A percentile compares a stretch with the other conserved stretches of the same genome.
Conservation (phyloP, 805 yeast genomes). For the Kodamaea lidongshanica region DNA sequence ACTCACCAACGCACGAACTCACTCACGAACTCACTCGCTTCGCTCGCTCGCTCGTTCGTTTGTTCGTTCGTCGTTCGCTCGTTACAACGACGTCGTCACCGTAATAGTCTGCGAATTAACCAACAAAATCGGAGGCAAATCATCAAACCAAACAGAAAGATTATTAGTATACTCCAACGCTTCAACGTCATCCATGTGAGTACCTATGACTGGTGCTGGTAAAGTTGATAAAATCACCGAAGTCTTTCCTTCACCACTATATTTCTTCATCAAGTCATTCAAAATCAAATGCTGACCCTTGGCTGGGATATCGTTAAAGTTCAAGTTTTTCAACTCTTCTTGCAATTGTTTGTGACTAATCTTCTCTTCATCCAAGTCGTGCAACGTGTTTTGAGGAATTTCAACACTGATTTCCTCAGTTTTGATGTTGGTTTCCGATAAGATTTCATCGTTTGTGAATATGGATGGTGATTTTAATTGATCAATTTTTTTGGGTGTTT, state of each 20-base stretch:
- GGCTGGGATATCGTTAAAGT: slow-evolving; percentile 87
- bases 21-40: too few relatives aligned
- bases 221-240: slow-evolving; percentile 81
- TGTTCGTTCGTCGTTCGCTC: too few relatives aligned
- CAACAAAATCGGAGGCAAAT: slow-evolving; percentile 74
- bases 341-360: slow-evolving; percentile 32
- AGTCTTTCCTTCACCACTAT: slow-evolving; percentile 48
- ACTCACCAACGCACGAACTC: too few relatives aligned
- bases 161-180: slow-evolving; percentile 71
- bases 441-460: slow-evolving; percentile 25
- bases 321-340: slow-evolving; percentile 32
- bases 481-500: slow-evolving; percentile 3
- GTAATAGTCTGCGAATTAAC: slow-evolving; percentile 93
- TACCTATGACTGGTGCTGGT: slow-evolving; percentile 82
- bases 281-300: slow-evolving; percentile 83
- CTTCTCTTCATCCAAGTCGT: slow-evolving; percentile 11
- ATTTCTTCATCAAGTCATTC: slow-evolving; percentile 72
- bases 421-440: slow-evolving; percentile 3
- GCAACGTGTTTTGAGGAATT: too few relatives aligned
- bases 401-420: slow-evolving; percentile 5
- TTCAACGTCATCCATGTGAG: slow-evolving; percentile 63
- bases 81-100: slow-evolving; percentile 84
- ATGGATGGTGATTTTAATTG: slow-evolving; percentile 27
- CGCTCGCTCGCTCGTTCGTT: too few relatives aligned
- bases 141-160: slow-evolving; percentile 74